Base-by-base conservation (phyloP, 1,284 basidiomycete species). In the Sanghuangporus weigelae region DNA sequence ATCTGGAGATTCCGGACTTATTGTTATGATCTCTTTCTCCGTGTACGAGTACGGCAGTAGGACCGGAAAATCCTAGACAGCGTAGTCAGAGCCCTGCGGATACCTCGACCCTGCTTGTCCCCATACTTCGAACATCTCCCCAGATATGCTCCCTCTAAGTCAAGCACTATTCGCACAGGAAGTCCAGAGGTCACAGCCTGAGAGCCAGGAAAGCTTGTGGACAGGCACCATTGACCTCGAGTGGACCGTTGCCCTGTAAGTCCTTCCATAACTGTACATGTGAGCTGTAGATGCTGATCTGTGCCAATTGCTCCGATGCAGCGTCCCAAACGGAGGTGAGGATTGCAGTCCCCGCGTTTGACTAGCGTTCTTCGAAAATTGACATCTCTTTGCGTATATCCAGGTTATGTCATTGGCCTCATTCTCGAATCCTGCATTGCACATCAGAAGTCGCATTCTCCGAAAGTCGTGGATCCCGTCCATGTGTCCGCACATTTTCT, bases 401-500 rank as follows among this genome's bases (percentile, higher is more conserved):
- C 54, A 86, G 86, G 86, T 19, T 87, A 86, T 68, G 73, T 82
- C 23, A 73, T 88, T n/a, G 82, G 80, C 1, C 72, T 84, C 44
- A 72, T 84, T 26, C 63, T 88, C 1, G 77, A 86, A 42, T 79
- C 85, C 19, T 83, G 79, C 63, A 77, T 83, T 12, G 74, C 78
- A 59, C 71, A 81, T 62, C 85, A 87, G 31, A 71, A 71, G 76
- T 1, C 60, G 63, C 6, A 79, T 80, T 2, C 38, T 67, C 11
- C 59, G 11, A 36, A 36, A 53, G 36, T 84, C 85, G 68, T 72
- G 21, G 85, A 88, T 65, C 81, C 83, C 7, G 73, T 87, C 44
- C 81, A 87, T 69, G 72, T 85, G 58, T 83, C 81, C 3, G 83
- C 83, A 0, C 82, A 87, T 67, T 89, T 78, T 68, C 73, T 86